Evolutionary conservation across 2,329 filamentous ascomycete genomes (phyloP).

Genomic region (Colletotrichum sidae): DNA sequence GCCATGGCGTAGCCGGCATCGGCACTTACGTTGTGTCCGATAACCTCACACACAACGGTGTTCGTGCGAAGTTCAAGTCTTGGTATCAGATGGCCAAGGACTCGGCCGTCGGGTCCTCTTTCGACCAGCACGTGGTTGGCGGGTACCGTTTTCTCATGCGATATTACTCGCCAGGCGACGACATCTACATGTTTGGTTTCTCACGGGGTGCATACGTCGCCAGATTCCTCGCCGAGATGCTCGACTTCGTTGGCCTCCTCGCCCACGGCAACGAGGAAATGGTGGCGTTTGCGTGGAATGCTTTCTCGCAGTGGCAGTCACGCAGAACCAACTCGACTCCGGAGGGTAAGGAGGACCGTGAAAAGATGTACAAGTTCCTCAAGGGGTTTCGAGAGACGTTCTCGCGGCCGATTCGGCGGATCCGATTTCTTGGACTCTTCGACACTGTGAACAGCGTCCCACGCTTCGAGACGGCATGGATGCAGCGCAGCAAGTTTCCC

Average conservation of each 20-base stretch:
- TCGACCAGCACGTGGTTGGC: conserved; percentile 85
- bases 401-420: conserved; percentile 77
- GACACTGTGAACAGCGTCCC: conserved; percentile 87
- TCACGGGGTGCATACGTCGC: conserved; percentile 80
- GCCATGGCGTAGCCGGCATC: conserved; percentile 66
- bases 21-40: conserved; percentile 77
- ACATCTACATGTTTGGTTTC: conserved; percentile 81
- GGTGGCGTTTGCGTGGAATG: conserved; percentile 86
- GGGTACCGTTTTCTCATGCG: conserved; percentile 85
- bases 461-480: conserved; percentile 79
- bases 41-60: conserved; percentile 68
- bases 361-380: conserved; percentile 79
- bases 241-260: conserved; percentile 83
- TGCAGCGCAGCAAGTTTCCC: conserved; percentile 83
- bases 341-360: conserved; percentile 58
- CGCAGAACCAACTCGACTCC: conserved; percentile 56
- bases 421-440: conserved; percentile 82
- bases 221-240: conserved; percentile 83
- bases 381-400: conserved; percentile 86
- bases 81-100: conserved; percentile 82
- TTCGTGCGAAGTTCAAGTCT: conserved; percentile 68
- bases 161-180: conserved; percentile 73
- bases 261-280: conserved; percentile 88
- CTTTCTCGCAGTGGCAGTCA: conserved; percentile 79
- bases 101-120: conserved; percentile 82